Base-by-base conservation (phyloP, 768 basidiomycete genomes). In the Termitomyces sp. region DNA sequence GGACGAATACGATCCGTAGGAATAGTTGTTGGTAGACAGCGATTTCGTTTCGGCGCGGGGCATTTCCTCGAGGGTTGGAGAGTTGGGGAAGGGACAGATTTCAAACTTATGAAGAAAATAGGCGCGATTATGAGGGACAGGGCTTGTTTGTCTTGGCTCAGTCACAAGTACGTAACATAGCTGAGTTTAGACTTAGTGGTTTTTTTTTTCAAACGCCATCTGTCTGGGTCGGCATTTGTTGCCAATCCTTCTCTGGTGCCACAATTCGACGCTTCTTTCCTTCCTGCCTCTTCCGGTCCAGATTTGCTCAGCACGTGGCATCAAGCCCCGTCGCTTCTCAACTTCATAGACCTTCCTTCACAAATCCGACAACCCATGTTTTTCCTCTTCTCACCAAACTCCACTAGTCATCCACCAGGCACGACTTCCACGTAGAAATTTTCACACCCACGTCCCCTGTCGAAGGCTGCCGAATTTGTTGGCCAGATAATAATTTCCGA, bases 1-100 rank as follows among this genome's bases (percentile, higher is more conserved):
- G 14, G 70, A 56, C 26, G 61, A 52, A 24, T 47, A 67, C 20
- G 72, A 71, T 49, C 71, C 69, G 57, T 73, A 74, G 57, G 68
- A 69, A 48, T 71, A 72, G 31, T 61, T 62, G 31, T 61, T 62
- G 42, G 56, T 49, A 6, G 62, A 55, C 49, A 67, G 63, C 36
- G 54, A 59, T 60, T 71, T 70, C 18, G 70, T 64, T 10, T 73
- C 72, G 55, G 68, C 72, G 61, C 76, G 74, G 66, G 76, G 76
- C 76, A 77, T 62, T 22, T 58, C 42, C 71, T 51, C 41, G 61
- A 65, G 61, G 61, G 63, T 60, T 61, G 58, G 55, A 63, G 65
- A 65, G 63, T 60, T 61, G 58, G 55, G 64, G 65, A 65, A 65
- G 67, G 63, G 65, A 63, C 59, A 53, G 53, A 58, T 53, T 26